Evolutionary conservation across 495 filamentous ascomycete genomes (phyloP).

Genomic region (Penicillium crystallinum): DNA sequence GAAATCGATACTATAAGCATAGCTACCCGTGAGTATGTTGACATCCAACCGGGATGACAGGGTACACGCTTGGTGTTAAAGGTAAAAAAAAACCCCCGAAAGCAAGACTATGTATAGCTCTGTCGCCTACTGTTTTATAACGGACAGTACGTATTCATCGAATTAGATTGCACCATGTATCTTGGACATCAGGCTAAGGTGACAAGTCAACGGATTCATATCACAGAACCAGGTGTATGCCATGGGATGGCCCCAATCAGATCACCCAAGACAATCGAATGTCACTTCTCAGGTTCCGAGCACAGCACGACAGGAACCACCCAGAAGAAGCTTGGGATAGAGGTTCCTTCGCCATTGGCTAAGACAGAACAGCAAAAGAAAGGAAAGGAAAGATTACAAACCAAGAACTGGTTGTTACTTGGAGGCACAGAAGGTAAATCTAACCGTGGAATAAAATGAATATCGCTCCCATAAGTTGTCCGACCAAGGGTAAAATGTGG

Average conservation of each 20-base stretch:
- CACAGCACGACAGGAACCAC: neutral
- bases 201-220: neutral
- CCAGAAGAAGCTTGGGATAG: too few relatives aligned
- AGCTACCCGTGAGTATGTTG: too few relatives aligned
- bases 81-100: too few relatives aligned
- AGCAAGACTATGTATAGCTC: neutral
- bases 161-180: neutral
- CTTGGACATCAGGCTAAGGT: neutral
- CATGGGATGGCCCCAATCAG: neutral
- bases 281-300: neutral
- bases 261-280: neutral
- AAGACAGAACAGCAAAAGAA: neutral
- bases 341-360: too few relatives aligned
- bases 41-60: too few relatives aligned
- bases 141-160: neutral
- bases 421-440: conserved; percentile 2
- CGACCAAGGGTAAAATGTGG: conserved; percentile 1
- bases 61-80: too few relatives aligned
- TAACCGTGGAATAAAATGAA: conserved; percentile 8
- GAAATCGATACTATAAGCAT: neutral
- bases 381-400: conserved; percentile 9
- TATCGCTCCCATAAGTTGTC: conserved; percentile 5
- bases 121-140: neutral
- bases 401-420: conserved; percentile 4
- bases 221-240: conserved; percentile 4